These are phyloP conservation scores for Neodidymelliopsis sp. DNA, from an alignment of 2,329 filamentous ascomycete species.

Conservation along the genomic window DNA sequence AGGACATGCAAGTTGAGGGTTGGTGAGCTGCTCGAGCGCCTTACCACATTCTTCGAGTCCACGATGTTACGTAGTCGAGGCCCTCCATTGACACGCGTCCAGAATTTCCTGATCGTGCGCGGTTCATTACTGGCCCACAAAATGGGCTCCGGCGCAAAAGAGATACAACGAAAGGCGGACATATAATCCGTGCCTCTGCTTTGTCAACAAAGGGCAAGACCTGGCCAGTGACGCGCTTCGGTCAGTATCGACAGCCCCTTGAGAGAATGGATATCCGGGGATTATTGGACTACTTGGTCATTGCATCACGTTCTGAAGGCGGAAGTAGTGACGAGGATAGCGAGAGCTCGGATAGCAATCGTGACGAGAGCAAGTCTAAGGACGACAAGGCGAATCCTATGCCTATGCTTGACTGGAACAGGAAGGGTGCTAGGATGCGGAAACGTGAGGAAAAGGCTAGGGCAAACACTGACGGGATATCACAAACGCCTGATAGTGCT, in stretches of 20 bases:
- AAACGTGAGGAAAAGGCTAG: background rate
- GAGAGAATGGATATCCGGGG: background rate
- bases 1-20: conserved; percentile 39
- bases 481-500: too few species aligned
- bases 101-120: background rate
- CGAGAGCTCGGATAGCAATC: background rate
- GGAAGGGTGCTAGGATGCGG: background rate
- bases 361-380: background rate
- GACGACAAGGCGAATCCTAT: background rate
- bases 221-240: background rate
- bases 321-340: background rate
- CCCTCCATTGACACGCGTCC: background rate
- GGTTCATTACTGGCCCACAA: background rate
- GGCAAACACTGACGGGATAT: too few species aligned
- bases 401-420: background rate
- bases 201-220: background rate
- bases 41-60: too few species aligned
- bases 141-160: background rate
- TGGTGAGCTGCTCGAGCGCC: conserved; percentile 41
- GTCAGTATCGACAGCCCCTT: too few species aligned
- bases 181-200: background rate
- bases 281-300: background rate
- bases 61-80: too few species aligned
- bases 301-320: background rate
- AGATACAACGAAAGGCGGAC: background rate